Evolutionary conservation across 768 basidiomycete species (phyloP), one percentile per base, ranked within the genome.

Genomic region (Trametopsis cervina): DNA sequence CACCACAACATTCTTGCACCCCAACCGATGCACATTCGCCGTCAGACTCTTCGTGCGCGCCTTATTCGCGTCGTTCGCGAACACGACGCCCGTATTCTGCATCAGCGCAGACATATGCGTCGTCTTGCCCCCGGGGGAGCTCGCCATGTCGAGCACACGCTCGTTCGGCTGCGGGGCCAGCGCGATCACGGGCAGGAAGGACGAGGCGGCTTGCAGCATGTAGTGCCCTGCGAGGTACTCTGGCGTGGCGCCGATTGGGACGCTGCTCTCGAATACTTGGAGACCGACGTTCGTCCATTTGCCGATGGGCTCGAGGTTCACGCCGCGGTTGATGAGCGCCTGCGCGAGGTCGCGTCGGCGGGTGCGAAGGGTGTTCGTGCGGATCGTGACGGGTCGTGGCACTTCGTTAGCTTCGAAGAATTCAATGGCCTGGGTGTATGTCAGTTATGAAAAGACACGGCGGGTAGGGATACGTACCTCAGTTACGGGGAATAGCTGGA

Each of bases 261-360:
- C 93, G 52, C 79, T 83, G 54, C 88, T 90, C 69, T 97, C 95
- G 63, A 98, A 98, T 2, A 99, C 87, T 66, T 98, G 96, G n/a
- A 99, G 75, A 13, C 96, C 96, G 53, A 97, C 94, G 61, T 97
- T 98, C 23, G 90, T 90, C 96, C 96, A 98, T 69, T 98, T 98
- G 24, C 95, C 96, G 55, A 99, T 94, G 18, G 96, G 94, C 63
- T 98, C 95, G 46, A 99, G 78, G 61, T 90, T 96, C 52, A 98
- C 96, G 26, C 96, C 96, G 41, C 96, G 81, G 64, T 96, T 96
- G 57, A 98, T 83, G 27, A 99, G 74, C 0, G 83, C 77, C 66
- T 98, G 95, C 1, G 91, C 95, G 50, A 99, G 80, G 64, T 98
- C 96, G 41, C 95, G 81, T 56, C 96, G 75, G 53, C 96, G 79